Conservation (phyloP, 345 rosid genomes). For the Eutrema yunnanense region DNA sequence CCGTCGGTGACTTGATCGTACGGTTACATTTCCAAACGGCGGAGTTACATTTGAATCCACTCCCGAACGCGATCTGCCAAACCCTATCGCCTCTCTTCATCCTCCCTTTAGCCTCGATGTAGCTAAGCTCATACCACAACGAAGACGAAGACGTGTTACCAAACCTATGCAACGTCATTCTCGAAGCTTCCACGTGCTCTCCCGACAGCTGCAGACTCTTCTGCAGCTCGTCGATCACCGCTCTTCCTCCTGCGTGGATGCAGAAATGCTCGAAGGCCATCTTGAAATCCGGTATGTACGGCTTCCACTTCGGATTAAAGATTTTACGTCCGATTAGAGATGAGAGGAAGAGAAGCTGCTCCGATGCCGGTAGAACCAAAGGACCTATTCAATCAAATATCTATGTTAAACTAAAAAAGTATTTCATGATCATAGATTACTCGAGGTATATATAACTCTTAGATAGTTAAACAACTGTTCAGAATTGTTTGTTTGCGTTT, state of each 20-base stretch:
- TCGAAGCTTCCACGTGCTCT: conserved; percentile 76
- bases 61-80: conserved; percentile 88
- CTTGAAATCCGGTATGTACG: conserved; percentile 82
- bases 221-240: conserved; percentile 73
- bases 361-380: conserved; percentile 68
- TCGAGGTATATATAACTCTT: not conserved
- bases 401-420: not conserved
- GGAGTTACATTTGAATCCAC: conserved; percentile 91
- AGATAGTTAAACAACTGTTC: not conserved
- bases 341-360: conserved; percentile 54
- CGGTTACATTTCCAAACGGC: conserved; percentile 87
- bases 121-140: conserved; percentile 71
- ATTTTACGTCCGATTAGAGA: conserved; percentile 62
- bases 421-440: not conserved
- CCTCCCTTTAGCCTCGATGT: conserved; percentile 73
- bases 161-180: conserved; percentile 75
- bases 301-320: conserved; percentile 61
- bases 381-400: conserved; percentile 38
- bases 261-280: conserved; percentile 90
- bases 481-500: not conserved
- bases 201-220: conserved; percentile 62
- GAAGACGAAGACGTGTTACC: conserved; percentile 92
- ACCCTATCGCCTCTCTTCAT: conserved; percentile 57
- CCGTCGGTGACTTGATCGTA: conserved; percentile 44
- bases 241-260: conserved; percentile 88